Conservation (phyloP, 768 basidiomycete species). For the Leucogyrophana mollusca region DNA sequence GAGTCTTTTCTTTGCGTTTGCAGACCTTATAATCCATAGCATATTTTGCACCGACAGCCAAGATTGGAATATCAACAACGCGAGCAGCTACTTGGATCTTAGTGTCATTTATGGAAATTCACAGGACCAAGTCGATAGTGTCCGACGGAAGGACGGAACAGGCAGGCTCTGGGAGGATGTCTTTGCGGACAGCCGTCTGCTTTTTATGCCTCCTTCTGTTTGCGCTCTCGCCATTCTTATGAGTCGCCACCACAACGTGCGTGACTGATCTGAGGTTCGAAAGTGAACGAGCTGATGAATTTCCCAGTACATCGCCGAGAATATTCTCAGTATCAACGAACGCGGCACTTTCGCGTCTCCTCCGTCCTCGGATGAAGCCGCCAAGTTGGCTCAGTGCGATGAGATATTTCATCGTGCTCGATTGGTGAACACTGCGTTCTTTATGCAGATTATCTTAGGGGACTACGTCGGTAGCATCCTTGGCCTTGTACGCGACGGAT, state of each 20-base stretch:
- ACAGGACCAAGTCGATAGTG: constrained; percentile 40
- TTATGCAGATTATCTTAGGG: constrained; percentile 65
- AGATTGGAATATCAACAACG: constrained; percentile 55
- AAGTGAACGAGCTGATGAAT: constrained; percentile 7
- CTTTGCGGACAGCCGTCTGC: constrained; percentile 64
- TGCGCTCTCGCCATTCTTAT: constrained; percentile 70
- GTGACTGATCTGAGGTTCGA: constrained; percentile 17
- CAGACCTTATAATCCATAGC: constrained; percentile 71
- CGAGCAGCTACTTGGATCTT: constrained; percentile 76
- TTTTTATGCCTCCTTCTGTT: constrained; percentile 71
- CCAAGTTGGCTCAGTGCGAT: constrained; percentile 56
- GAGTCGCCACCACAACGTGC: constrained; percentile 71
- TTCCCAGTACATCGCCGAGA: constrained; percentile 65
- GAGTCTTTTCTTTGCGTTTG: constrained; percentile 76
- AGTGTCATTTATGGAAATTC: constrained; percentile 71
- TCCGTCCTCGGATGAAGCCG: constrained; percentile 12
- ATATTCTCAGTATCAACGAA: constrained; percentile 70
- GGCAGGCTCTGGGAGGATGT: constrained; percentile 68
- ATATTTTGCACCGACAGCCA: constrained; percentile 58
- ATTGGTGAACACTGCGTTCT: constrained; percentile 70
- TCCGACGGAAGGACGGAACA: constrained; percentile 63
- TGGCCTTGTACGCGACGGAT: constrained; percentile 62
- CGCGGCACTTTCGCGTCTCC: constrained; percentile 38
- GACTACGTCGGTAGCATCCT: constrained; percentile 80
- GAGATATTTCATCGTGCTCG: constrained; percentile 76